Base-by-base conservation (phyloP, 768 basidiomycete genomes). In the Hericium alpestre region DNA sequence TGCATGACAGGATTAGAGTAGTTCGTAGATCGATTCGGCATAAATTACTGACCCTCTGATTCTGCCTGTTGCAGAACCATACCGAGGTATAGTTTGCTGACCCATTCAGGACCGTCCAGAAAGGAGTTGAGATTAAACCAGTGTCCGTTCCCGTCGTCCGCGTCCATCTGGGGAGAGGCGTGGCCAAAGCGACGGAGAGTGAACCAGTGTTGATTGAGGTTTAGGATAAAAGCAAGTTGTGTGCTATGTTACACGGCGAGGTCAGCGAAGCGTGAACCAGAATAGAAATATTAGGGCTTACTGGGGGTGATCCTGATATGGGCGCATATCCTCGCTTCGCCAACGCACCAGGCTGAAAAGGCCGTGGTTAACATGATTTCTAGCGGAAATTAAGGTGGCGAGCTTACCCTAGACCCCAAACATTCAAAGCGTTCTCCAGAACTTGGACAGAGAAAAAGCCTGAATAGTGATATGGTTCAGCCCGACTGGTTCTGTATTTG, bases 361-460 rank as follows among this genome's bases (percentile, higher is more conserved):
- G 38, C 43, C 32, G 23, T 41, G 32, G 20, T 51, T 57, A 16
- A 57, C 43, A 49, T 4, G 43, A 32, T 38, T 25, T 5, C 5
- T 5, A 25, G 25, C 20, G 22, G 39, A 18, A 25, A 15, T n/a
- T 23, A 27, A 32, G 18, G 43, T 12, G 11, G 2, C 13, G 48
- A 15, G 38, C 10, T 62, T 64, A 92, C 90, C 79, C 85, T 56
- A 94, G 70, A 16, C 87, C 87, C 87, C 86, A 94, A 12, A 93
- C 84, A 64, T 83, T 78, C 51, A 96, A 70, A 2, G 93, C 93
- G 56, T 84, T 79, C 63, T 93, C 89, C 16, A 95, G 68, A 1
- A 95, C 93, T 61, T 93, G 91, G 1, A 95, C 79, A 2, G 93
- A 94, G 71, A 96, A 96, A 69, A 91, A 96, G 1, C 90, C 90